Conservation (phyloP, 306 rosid species). For the Casuarina equisetifolia region DNA sequence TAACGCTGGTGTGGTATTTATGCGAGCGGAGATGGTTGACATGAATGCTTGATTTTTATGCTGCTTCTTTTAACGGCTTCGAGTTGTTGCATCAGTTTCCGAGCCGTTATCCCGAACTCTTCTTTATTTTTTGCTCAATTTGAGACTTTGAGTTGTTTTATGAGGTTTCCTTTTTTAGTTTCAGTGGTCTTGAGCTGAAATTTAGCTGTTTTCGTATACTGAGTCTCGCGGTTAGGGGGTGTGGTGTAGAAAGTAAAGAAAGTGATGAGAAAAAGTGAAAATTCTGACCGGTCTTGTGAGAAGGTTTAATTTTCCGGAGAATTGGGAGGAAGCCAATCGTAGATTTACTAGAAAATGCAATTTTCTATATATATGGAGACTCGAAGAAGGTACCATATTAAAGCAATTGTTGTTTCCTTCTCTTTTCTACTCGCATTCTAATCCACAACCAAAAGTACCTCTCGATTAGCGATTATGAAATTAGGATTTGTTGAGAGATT, state of each 20-base stretch:
- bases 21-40: background rate
- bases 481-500: background rate
- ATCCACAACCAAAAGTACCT: background rate
- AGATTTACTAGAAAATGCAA: background rate
- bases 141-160: background rate
- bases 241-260: background rate
- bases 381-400: background rate
- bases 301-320: background rate
- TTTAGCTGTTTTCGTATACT: background rate
- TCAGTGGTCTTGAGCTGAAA: background rate
- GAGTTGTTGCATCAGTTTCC: conserved; percentile 8
- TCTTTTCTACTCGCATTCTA: background rate
- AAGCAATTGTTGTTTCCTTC: background rate
- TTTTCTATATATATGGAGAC: background rate
- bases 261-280: background rate
- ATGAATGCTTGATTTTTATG: background rate
- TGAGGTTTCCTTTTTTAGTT: background rate
- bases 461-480: background rate
- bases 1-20: background rate
- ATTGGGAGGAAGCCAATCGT: background rate
- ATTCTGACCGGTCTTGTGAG: background rate
- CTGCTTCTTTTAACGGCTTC: background rate
- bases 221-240: background rate
- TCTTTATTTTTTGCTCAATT: background rate
- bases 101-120: background rate